Conservation (phyloP, 73 alveolate genomes). For the Paramecium sexaurelia region DNA sequence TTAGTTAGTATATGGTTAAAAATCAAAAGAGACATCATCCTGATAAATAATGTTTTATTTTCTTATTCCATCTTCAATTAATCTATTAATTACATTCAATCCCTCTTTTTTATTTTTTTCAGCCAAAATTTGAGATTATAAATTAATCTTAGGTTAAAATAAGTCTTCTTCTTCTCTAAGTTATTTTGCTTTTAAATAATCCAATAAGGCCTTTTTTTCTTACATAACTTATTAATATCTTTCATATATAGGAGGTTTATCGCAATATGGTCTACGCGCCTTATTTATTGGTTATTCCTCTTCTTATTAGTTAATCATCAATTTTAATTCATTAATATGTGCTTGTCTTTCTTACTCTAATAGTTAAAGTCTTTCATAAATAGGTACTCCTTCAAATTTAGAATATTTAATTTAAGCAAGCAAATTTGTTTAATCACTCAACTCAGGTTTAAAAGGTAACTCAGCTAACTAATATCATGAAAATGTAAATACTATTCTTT, state of each 20-base stretch:
- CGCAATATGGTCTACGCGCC: background rate
- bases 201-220: background rate
- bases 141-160: background rate
- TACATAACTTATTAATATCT: conserved; percentile 33
- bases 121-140: conserved; percentile 1
- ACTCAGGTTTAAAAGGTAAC: background rate
- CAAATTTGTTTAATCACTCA: background rate
- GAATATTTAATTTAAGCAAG: background rate
- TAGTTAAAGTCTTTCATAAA: background rate
- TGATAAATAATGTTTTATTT: background rate
- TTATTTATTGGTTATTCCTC: background rate
- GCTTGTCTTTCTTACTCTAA: conserved; percentile 8
- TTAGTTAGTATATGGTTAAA: conserved; percentile 3
- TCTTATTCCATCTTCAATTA: conserved; percentile 17
- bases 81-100: background rate
- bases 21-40: background rate
- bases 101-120: background rate
- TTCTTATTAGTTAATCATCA: background rate
- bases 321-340: conserved; percentile 27
- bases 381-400: conserved; percentile 28
- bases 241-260: background rate
- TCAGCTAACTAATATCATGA: background rate
- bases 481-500: background rate
- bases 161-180: background rate
- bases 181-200: background rate